Percentiles rank a stretch among this genome's conserved stretches.
Conservation (phyloP, 148 eudicot species). For the Rhododendron ferrugineum region DNA sequence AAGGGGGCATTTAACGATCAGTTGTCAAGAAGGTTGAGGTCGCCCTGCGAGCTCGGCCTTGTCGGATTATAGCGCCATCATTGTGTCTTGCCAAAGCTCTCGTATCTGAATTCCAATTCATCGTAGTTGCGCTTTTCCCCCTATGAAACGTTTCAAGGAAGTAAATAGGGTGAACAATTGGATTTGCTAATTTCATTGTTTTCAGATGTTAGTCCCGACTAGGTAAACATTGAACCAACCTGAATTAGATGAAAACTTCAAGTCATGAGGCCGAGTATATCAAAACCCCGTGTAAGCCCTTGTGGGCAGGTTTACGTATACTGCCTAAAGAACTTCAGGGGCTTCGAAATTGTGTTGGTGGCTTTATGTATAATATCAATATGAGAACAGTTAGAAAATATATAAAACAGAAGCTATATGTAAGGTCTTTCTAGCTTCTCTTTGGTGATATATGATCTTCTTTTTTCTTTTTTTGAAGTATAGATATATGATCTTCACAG, state of each 20-base stretch:
- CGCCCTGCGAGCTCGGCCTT: neutral
- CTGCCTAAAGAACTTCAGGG: neutral
- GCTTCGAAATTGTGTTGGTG: neutral
- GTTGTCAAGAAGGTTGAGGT: neutral
- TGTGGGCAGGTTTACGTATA: neutral
- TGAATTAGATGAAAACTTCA: neutral
- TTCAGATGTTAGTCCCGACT: neutral
- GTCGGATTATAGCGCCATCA: neutral
- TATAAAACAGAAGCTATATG: neutral
- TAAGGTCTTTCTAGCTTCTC: neutral
- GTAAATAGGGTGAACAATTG: neutral
- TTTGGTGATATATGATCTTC: too few species aligned
- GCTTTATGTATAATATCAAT: neutral
- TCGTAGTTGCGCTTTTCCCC: neutral
- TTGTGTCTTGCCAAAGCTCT: neutral
- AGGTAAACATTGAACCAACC: neutral
- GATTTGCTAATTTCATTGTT: neutral
- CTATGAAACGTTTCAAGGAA: neutral
- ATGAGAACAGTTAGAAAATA: neutral
- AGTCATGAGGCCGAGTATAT: neutral
- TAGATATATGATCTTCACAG: neutral
- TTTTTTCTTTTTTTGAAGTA: too few species aligned
- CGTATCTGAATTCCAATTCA: neutral
- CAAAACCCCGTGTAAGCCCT: neutral
- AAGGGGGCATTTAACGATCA: neutral